Percentiles rank a stretch among this genome's conserved stretches.
Evolutionary conservation across 1,284 basidiomycete species (phyloP).

Genomic region (Cystobasidium sp.): DNA sequence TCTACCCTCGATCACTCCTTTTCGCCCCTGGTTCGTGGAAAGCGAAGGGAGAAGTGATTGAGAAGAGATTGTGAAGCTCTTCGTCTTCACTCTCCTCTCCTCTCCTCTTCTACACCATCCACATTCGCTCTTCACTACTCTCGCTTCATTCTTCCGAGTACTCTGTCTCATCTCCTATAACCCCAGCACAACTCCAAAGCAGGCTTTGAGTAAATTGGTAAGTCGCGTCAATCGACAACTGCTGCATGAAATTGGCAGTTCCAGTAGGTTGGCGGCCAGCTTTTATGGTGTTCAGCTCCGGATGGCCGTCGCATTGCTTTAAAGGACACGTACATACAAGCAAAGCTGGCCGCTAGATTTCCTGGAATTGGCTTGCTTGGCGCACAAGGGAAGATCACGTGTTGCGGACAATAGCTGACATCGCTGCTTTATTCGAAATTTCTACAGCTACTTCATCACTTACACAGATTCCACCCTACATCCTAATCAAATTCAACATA

Average conservation of each 20-base stretch:
- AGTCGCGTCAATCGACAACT: not conserved
- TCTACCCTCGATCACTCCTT: not conserved
- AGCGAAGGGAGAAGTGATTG: not conserved
- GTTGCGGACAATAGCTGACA: too few relatives aligned
- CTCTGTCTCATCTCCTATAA: not conserved
- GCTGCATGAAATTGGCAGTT: not conserved
- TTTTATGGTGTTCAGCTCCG: too few relatives aligned
- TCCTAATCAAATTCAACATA: not conserved
- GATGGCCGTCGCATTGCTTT: too few relatives aligned
- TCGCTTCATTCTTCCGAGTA: not conserved
- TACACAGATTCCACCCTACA: not conserved
- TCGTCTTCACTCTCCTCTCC: not conserved
- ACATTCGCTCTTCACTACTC: not conserved
- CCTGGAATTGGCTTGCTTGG: too few relatives aligned
- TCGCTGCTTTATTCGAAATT: too few relatives aligned
- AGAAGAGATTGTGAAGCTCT: not conserved
- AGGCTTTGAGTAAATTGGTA: slow-evolving; percentile 9
- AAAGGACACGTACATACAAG: too few relatives aligned
- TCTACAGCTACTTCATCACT: too few relatives aligned
- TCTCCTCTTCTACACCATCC: not conserved
- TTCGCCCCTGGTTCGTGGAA: not conserved
- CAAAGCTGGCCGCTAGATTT: too few relatives aligned
- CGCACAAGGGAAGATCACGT: too few relatives aligned
- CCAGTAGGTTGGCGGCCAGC: not conserved
- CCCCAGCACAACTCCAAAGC: slow-evolving; percentile 6